Conservation (phyloP, 306 rosid genomes). For the Aeschynomene evenia region DNA sequence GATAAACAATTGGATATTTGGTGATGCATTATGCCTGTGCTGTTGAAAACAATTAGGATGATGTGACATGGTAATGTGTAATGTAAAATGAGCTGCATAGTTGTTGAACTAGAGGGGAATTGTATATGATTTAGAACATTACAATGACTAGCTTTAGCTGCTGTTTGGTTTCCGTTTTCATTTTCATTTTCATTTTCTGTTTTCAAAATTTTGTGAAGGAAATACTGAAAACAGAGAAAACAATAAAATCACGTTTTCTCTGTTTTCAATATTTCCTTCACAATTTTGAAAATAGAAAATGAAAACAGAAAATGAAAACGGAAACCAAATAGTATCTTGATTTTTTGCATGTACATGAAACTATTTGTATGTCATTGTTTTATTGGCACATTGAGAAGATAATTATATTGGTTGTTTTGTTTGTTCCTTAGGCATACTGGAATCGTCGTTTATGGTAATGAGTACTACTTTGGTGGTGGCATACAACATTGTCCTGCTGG, state of each 20-base stretch:
- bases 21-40: neutral
- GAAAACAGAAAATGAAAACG: too few species aligned
- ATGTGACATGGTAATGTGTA: neutral
- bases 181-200: too few species aligned
- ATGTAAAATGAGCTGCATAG: neutral
- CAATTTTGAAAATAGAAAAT: too few species aligned
- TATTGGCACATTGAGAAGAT: neutral
- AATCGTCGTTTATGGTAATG: constrained; percentile 79
- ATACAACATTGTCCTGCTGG: constrained; percentile 74
- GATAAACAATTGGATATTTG: neutral
- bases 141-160: neutral
- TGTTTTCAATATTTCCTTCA: too few species aligned
- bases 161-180: too few species aligned
- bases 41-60: neutral
- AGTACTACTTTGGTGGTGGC: constrained; percentile 96
- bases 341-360: neutral
- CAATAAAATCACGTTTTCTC: too few species aligned
- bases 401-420: neutral
- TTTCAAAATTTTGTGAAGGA: too few species aligned
- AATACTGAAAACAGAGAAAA: too few species aligned
- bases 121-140: neutral
- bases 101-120: neutral
- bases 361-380: neutral
- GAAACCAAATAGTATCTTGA: too few species aligned
- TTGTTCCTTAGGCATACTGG: constrained; percentile 81